Percentiles rank a stretch among this genome's conserved stretches.
Conservation (phyloP, 2,329 filamentous ascomycete genomes). For the Curvularia hawaiiensis region DNA sequence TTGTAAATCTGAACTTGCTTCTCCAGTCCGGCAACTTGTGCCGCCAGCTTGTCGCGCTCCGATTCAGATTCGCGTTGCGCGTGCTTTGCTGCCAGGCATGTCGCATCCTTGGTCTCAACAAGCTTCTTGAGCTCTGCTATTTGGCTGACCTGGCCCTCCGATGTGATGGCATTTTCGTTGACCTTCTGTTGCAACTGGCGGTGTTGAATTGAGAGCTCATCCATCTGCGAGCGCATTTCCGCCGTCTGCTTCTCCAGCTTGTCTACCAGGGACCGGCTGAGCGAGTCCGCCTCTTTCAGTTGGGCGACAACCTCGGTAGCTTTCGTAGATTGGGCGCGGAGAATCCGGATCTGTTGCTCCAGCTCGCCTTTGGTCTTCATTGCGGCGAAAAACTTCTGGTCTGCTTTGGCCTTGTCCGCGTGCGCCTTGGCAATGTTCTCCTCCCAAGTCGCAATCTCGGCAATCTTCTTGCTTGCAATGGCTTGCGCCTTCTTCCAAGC, state of each 20-base stretch:
- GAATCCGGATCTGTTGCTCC: conserved; percentile 76
- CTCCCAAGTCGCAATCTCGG: conserved; percentile 76
- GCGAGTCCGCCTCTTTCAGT: conserved; percentile 85
- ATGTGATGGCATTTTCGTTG: conserved; percentile 70
- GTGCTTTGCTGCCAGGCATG: conserved; percentile 67
- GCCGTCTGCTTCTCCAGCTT: conserved; percentile 91
- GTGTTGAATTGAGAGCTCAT: conserved; percentile 71
- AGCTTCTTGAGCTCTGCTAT: conserved; percentile 75
- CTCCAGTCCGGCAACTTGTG: conserved; percentile 75
- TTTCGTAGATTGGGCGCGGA: conserved; percentile 84
- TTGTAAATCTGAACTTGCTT: conserved; percentile 89
- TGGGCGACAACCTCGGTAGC: conserved; percentile 93
- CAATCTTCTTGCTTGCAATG: conserved; percentile 83
- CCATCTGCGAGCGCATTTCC: conserved; percentile 79
- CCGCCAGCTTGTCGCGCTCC: conserved; percentile 80
- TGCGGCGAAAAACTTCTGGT: conserved; percentile 96
- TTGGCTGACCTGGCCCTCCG: conserved; percentile 76
- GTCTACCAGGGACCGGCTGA: conserved; percentile 74
- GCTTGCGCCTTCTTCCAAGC: conserved; percentile 90
- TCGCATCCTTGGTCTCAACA: conserved; percentile 76
- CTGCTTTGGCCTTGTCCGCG: conserved; percentile 93
- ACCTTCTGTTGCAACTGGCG: conserved; percentile 75
- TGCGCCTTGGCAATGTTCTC: conserved; percentile 75
- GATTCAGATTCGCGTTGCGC: conserved; percentile 65
- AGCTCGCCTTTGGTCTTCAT: conserved; percentile 92